Conservation (phyloP, 1,139 yeast genomes). For the Petasospora rhodanensis region DNA sequence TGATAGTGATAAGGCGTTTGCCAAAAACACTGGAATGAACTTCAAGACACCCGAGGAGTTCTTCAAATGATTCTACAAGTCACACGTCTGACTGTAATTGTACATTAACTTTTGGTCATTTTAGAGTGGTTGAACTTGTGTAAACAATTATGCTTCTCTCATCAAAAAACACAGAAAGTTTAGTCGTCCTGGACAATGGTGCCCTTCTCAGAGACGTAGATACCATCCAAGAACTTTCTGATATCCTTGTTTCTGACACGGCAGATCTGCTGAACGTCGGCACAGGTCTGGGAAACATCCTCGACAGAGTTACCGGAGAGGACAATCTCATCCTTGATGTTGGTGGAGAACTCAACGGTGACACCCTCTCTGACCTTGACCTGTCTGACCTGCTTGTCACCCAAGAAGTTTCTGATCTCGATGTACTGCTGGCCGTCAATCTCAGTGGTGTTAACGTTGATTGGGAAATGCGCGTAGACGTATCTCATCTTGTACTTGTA, state of each 20-base stretch:
- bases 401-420: conserved; percentile 99
- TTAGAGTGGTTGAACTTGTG: no score
- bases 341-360: conserved; percentile 69
- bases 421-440: conserved; percentile 70
- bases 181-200: conserved; percentile 50
- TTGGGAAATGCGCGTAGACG: conserved; percentile 99
- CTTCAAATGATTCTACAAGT: conserved; percentile 10
- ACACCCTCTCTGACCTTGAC: conserved; percentile 89
- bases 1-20: conserved; percentile 72
- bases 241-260: conserved; percentile 99
- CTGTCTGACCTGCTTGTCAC: conserved; percentile 94
- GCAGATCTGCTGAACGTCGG: conserved; percentile 97
- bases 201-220: conserved; percentile 97
- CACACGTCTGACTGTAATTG: no score
- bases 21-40: conserved; percentile 45
- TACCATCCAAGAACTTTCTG: conserved; percentile 99
- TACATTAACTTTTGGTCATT: conserved; percentile 8
- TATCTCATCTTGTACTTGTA: conserved; percentile 99
- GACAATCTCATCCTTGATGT: conserved; percentile 91
- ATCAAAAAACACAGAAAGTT: conserved; percentile 8
- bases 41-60: conserved; percentile 64
- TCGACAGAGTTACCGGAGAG: conserved; percentile 96
- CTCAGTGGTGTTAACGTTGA: conserved; percentile 87
- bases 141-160: not conserved
- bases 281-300: conserved; percentile 97